These are phyloP conservation scores for Penicillium nucicola DNA, from an alignment of 495 filamentous ascomycete species.

Conservation along the genomic window DNA sequence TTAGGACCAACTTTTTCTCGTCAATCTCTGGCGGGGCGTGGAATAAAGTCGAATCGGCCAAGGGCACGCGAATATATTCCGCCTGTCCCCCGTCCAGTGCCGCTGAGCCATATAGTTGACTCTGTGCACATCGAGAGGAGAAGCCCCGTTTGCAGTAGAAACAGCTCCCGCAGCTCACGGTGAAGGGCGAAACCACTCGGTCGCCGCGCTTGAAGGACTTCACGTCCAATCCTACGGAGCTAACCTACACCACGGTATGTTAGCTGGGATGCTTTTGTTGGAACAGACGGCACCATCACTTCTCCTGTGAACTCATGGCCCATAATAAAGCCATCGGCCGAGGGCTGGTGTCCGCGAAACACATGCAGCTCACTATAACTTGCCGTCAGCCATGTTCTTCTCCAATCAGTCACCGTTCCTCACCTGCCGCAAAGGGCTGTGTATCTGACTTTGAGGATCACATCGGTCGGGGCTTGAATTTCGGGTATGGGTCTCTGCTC, in stretches of 20 bases:
- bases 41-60: constrained; percentile 75
- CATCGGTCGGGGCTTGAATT: constrained; percentile 67
- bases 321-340: constrained; percentile 68
- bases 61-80: constrained; percentile 78
- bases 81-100: constrained; percentile 80
- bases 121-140: constrained; percentile 56
- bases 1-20: constrained; percentile 69
- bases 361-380: constrained; percentile 23
- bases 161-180: constrained; percentile 61
- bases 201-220: constrained; percentile 59
- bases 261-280: no score
- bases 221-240: constrained; percentile 11
- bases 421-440: constrained; percentile 87
- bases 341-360: constrained; percentile 26
- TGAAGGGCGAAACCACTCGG: constrained; percentile 60
- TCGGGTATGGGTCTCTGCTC: constrained; percentile 43
- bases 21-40: constrained; percentile 65
- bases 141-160: constrained; percentile 67
- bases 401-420: constrained; percentile 15
- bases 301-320: constrained; percentile 27
- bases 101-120: constrained; percentile 66
- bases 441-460: constrained; percentile 77
- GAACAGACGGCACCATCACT: constrained; percentile 6
- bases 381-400: not conserved
- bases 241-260: no score